These are phyloP conservation scores for Colletotrichum sp. DNA, from an alignment of 2,329 filamentous ascomycete species.

Conservation along the genomic window DNA sequence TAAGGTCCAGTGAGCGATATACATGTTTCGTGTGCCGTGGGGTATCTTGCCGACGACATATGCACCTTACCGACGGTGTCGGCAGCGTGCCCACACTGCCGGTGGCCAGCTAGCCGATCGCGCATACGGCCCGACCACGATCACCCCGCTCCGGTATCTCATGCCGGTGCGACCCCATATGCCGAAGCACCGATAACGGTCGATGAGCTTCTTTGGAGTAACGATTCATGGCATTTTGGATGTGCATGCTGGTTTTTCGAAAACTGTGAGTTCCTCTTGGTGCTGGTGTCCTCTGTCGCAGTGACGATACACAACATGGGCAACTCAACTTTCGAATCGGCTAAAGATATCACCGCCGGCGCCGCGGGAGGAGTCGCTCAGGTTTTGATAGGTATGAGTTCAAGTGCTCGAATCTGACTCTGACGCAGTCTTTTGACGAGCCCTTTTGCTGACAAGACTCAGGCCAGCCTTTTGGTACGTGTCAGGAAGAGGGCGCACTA, in stretches of 20 bases:
- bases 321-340: not conserved
- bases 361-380: not conserved
- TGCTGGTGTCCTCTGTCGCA: not conserved
- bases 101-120: not conserved
- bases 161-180: not conserved
- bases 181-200: not conserved
- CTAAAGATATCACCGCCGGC: not conserved
- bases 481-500: not conserved
- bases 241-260: not conserved
- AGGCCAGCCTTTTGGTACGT: not conserved
- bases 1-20: not conserved
- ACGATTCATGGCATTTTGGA: not conserved
- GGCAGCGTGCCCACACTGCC: not conserved
- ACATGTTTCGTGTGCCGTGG: accelerated
- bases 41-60: accelerated
- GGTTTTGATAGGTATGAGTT: not conserved
- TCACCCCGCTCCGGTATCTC: not conserved
- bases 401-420: not conserved
- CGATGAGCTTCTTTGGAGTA: not conserved
- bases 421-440: not conserved
- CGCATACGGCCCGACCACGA: not conserved
- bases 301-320: not conserved
- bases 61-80: not conserved
- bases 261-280: not conserved
- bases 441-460: accelerated